Base-by-base conservation (phyloP, 345 rosid genomes). In the Hibiscus trionum region DNA sequence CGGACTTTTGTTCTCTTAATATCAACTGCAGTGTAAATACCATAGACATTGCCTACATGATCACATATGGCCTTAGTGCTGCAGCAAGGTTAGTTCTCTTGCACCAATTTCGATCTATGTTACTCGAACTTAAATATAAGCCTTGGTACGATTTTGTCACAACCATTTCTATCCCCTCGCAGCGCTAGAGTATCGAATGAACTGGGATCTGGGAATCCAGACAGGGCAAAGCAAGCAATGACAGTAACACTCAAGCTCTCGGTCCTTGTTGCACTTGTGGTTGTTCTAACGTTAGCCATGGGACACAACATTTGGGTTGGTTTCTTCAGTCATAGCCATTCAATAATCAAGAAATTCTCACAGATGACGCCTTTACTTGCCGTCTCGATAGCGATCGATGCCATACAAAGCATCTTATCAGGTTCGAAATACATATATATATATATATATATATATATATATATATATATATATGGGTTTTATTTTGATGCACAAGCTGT, bases 121-220 rank as follows among this genome's bases (percentile, higher is more conserved):
- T n/a, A 53, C 58, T 2, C 19, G 52, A 47, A 6, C 9, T 35
- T n/a, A 52, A n/a, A 17, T 5, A 52, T 52, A 6, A 5, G 1
- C 0, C 5, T 31, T 4, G 33, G 33, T 31, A 4, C 6, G 39
- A 35, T 35, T 35, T 35, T 1, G 7, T 35, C 4, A 35, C 39
- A 4, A 35, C 39, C 6, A 11, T 11, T 31, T 16, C 15, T 1
- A 21, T 24, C 29, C 29, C 12, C 49, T 39, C 46, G 70, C 76
- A 91, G 98, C 79, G 90, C 98, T 9, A 88, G 94, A 66, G 93
- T 91, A 69, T 88, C 97, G 0, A 91, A 93, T 52, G 94, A 90
- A 70, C 62, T 90, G 68, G 98, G 95, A 77, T 91, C 95, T 0
- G 94, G 77, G 57, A 82, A 80, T 24, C 59, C 84, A 12, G 55